Evolutionary conservation across 441 rosid genomes (phyloP), one percentile per base, ranked within the genome.

Genomic region (Melastoma candidum): DNA sequence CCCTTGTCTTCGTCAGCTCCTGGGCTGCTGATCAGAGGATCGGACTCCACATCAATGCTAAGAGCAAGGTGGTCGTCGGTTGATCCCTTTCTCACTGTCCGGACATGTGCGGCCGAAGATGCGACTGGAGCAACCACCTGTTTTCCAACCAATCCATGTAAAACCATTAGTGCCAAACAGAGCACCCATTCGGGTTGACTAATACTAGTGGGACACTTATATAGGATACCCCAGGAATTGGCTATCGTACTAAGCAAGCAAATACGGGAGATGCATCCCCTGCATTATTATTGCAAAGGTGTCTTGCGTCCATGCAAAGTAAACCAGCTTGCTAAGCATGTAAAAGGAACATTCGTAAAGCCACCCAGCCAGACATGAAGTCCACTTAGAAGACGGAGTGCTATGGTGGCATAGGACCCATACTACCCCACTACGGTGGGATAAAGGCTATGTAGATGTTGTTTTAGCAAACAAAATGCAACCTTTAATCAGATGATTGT

Each of bases 1-100:
- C 98, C 98, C 86, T 92, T 92, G 58, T 84, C 97, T 67, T 81
- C 87, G 27, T 82, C 86, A 13, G 84, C 78, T 69, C 79, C 85
- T 65, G 68, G 79, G 13, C 49, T 58, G 71, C 64, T 74, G 58
- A 88, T 72, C 57, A 85, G 71, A 57, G 60, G 83, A 59, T 67
- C 71, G 27, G 97, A 74, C 58, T 92, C 97, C 14, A 71, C 58
- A 59, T 84, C 98, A 60, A 92, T 73, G 67, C 71, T 79, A 47
- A 92, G 79, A 39, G 87, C 80, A 44, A 88, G 97, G 71, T 92
- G 97, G 55, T 92, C 97, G 55, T 92, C 97, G 1, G 83, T 57
- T 25, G 98, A 84, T 53, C 90, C 98, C 71, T 92, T 92, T 63
- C 87, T 78, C 82, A 70, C 68, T 10, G 84, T 79, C 76, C 97